phyloP scores from a whole-genome alignment of 2,329 filamentous ascomycete species.

The Claviceps capensis region DNA sequence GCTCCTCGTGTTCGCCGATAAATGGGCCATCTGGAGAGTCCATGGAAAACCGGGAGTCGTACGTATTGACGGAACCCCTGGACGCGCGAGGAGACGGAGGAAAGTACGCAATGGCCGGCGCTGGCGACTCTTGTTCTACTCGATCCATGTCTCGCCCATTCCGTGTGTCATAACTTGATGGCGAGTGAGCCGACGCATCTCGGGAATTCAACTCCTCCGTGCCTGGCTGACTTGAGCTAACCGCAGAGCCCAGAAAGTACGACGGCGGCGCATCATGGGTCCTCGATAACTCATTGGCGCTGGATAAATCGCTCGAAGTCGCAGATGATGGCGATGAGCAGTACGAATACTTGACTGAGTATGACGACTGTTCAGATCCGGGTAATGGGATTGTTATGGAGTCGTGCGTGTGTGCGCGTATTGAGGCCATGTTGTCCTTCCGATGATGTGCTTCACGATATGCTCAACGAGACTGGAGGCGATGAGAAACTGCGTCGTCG shows the following conservation, averaged over 20 bases:
- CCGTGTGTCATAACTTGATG: too few relatives aligned
- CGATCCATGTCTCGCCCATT: too few relatives aligned
- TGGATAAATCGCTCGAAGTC: conserved; percentile 2
- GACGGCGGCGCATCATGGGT: neutral
- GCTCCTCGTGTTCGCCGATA: conserved; percentile 12
- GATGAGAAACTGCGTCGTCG: too few relatives aligned
- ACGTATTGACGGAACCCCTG: conserved; percentile 58
- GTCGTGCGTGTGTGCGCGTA: neutral
- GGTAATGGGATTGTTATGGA: neutral
- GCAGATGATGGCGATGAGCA: conserved; percentile 1
- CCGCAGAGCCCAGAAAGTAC: neutral
- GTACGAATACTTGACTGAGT: neutral
- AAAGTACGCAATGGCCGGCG: conserved; percentile 4
- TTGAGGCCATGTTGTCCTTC: neutral
- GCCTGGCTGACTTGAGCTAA: neutral
- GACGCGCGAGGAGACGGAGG: conserved; percentile 11
- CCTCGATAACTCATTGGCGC: neutral
- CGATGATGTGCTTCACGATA: too few relatives aligned
- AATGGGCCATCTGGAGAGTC: conserved; percentile 16
- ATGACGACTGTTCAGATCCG: neutral
- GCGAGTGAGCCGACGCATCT: too few relatives aligned
- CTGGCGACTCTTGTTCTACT: neutral
- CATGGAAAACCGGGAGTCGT: conserved; percentile 53
- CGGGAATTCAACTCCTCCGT: neutral
- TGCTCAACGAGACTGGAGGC: too few relatives aligned